Conservation (phyloP, 257 asterid species). For the Phtheirospermum japonicum region DNA sequence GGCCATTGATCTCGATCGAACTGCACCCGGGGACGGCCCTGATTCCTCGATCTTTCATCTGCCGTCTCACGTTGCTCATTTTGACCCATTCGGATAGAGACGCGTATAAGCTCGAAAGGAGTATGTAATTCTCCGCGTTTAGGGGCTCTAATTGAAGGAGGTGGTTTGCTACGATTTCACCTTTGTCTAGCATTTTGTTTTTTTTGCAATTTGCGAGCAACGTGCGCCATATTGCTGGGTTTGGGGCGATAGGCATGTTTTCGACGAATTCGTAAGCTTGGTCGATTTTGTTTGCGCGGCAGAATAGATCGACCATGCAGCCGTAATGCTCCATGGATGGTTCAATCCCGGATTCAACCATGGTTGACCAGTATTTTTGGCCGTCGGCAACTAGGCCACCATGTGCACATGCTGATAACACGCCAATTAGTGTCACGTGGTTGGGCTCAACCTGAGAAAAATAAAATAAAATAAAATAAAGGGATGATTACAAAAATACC, state of each 20-base stretch:
- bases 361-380: slow-evolving; percentile 51
- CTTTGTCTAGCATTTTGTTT: slow-evolving; percentile 41
- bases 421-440: slow-evolving; percentile 56
- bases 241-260: slow-evolving; percentile 51
- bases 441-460: slow-evolving; percentile 59
- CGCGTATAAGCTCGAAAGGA: slow-evolving; percentile 62
- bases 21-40: slow-evolving; percentile 58
- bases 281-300: slow-evolving; percentile 47
- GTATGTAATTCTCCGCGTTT: slow-evolving; percentile 62
- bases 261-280: slow-evolving; percentile 50
- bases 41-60: slow-evolving; percentile 56
- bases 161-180: slow-evolving; percentile 46
- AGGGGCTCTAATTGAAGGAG: slow-evolving; percentile 59
- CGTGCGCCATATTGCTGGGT: slow-evolving; percentile 61
- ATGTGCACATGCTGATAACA: slow-evolving; percentile 63
- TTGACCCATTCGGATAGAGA: slow-evolving; percentile 56
- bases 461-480: too few relatives aligned
- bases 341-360: slow-evolving; percentile 54
- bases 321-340: slow-evolving; percentile 74
- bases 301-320: slow-evolving; percentile 65
- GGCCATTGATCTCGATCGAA: slow-evolving; percentile 58
- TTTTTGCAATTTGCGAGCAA: slow-evolving; percentile 59
- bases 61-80: slow-evolving; percentile 53
- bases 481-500: too few relatives aligned
- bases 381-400: slow-evolving; percentile 57